Conservation (phyloP, 2,329 filamentous ascomycete genomes). For the Reticulascus tulasneorum region DNA sequence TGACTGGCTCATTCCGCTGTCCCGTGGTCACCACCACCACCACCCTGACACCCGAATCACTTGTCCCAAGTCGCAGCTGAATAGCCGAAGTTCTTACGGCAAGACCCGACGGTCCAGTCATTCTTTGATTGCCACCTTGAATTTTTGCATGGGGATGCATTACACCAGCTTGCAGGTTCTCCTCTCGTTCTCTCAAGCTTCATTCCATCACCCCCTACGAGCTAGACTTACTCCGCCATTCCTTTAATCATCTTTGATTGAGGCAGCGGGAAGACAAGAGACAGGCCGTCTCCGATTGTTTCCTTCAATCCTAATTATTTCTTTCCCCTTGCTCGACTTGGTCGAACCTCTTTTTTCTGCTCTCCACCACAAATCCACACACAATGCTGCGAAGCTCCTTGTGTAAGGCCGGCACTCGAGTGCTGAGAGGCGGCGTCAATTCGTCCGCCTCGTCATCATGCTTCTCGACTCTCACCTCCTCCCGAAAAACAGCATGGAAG, state of each 20-base stretch:
- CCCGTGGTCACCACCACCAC: no score
- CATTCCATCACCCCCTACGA: no score
- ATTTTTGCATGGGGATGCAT: no score
- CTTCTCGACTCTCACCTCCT: conserved; percentile 36
- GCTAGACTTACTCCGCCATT: neutral
- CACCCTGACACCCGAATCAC: no score
- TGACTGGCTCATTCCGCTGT: no score
- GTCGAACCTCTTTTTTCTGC: neutral
- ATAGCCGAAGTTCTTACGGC: no score
- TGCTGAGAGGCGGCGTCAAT: conserved; percentile 52
- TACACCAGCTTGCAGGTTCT: no score
- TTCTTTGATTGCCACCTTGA: no score
- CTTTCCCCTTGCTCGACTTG: neutral
- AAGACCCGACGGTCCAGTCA: no score
- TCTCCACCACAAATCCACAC: conserved; percentile 17
- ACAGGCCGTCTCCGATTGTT: neutral
- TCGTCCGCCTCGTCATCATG: conserved; percentile 33
- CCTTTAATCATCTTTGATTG: neutral
- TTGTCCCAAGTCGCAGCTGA: no score
- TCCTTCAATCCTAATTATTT: no score
- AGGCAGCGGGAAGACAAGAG: neutral
- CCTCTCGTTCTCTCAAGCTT: no score
- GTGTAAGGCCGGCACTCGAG: conserved; percentile 60
- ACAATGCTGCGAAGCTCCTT: conserved; percentile 71
- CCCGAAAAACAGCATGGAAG: conserved; percentile 38